Evolutionary conservation across 805 yeast genomes (phyloP).

Genomic region (Tetrapisispora taiwanensis): DNA sequence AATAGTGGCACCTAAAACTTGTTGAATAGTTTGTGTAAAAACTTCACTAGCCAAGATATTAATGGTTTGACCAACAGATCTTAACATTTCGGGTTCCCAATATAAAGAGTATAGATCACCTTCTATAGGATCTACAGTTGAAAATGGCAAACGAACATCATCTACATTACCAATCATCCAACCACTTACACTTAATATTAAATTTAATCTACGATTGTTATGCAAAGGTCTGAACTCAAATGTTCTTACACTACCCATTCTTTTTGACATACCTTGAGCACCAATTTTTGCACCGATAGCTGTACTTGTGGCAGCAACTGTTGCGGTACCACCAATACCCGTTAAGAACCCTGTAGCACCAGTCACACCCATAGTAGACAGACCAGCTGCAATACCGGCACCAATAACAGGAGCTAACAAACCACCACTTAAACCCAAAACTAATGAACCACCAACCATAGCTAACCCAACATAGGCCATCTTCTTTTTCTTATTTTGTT

Average conservation of each 20-base stretch:
- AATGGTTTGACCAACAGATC: conserved; percentile 93
- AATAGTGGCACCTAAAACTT: conserved; percentile 84
- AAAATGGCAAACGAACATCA: conserved; percentile 92
- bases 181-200: conserved; percentile 84
- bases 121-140: conserved; percentile 95
- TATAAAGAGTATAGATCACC: conserved; percentile 86
- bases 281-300: conserved; percentile 89
- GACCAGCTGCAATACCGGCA: conserved; percentile 95
- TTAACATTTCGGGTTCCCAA: conserved; percentile 98
- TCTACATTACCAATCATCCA: conserved; percentile 96
- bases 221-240: conserved; percentile 91
- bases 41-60: conserved; percentile 89
- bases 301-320: conserved; percentile 86
- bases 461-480: conserved; percentile 88
- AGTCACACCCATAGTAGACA: conserved; percentile 85
- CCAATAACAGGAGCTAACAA: conserved; percentile 95
- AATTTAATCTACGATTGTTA: conserved; percentile 77
- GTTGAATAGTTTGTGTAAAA: conserved; percentile 86
- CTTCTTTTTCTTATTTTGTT: conserved; percentile 52
- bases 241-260: conserved; percentile 87
- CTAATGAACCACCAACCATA: conserved; percentile 90
- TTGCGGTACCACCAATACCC: conserved; percentile 93
- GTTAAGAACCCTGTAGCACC: conserved; percentile 93
- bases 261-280: conserved; percentile 65
- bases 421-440: conserved; percentile 92